Evolutionary conservation across 164 flowering plant genomes (phyloP).

Genomic region (Liquidambar formosana): DNA sequence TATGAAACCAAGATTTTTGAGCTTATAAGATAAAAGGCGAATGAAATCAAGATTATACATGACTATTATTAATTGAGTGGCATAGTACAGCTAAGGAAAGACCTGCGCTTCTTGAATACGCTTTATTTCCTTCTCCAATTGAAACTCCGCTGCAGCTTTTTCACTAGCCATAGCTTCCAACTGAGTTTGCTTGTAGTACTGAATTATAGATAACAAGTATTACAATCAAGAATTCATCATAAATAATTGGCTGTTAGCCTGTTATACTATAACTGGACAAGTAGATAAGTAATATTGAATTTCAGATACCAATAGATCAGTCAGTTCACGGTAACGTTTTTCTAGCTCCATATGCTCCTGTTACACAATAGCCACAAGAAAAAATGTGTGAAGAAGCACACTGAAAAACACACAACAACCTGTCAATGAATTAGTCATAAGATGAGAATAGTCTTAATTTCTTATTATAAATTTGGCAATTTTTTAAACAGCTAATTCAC

Average conservation of each 20-base stretch:
- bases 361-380: slow-evolving; percentile 10
- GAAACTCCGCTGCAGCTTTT: slow-evolving; percentile 97
- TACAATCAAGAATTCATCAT: slow-evolving; percentile 8
- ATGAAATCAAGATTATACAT: background rate
- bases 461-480: background rate
- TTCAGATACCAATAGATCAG: slow-evolving; percentile 82
- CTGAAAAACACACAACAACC: too few relatives aligned
- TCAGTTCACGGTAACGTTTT: slow-evolving; percentile 93
- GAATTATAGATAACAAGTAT: slow-evolving; percentile 17
- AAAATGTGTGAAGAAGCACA: slow-evolving; percentile 10
- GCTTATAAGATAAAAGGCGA: background rate
- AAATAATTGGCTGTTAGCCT: background rate
- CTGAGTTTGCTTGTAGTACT: slow-evolving; percentile 99
- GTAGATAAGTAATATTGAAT: background rate
- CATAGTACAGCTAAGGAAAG: slow-evolving; percentile 8
- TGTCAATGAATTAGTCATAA: background rate
- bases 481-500: too few relatives aligned
- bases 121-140: slow-evolving; percentile 88
- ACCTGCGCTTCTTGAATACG: slow-evolving; percentile 91
- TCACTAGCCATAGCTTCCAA: slow-evolving; percentile 95
- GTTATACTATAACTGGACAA: background rate
- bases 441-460: background rate
- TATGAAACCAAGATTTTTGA: background rate
- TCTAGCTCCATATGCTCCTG: slow-evolving; percentile 99
- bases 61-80: slow-evolving; percentile 2